Percentiles rank a stretch among this genome's conserved stretches.
These are phyloP conservation scores for Turnera subulata DNA, from an alignment of 345 rosid species.

Conservation along the genomic window DNA sequence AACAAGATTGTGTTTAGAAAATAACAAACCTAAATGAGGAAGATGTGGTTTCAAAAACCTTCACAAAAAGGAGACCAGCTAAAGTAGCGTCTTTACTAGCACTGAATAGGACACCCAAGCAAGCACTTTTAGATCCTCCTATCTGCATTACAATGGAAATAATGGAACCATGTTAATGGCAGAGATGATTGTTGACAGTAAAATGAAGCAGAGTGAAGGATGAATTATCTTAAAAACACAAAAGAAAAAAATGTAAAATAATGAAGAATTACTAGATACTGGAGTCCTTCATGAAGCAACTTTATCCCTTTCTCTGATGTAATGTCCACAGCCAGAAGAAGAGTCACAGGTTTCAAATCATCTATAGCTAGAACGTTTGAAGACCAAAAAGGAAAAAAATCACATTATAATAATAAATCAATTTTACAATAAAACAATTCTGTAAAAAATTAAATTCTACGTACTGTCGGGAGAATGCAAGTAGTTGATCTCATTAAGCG, in stretches of 20 bases:
- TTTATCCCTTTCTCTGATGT: slow-evolving; percentile 71
- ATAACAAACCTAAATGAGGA: slow-evolving; percentile 67
- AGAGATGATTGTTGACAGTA: slow-evolving; percentile 2
- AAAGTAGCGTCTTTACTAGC: slow-evolving; percentile 46
- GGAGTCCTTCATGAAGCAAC: slow-evolving; percentile 81
- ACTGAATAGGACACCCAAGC: slow-evolving; percentile 75
- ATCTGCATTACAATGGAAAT: slow-evolving; percentile 47
- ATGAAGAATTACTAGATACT: slow-evolving; percentile 61
- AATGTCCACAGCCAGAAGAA: slow-evolving; percentile 84
- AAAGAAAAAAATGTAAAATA: background rate
- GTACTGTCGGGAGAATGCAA: slow-evolving; percentile 88
- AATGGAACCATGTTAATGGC: slow-evolving; percentile 25
- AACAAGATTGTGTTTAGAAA: slow-evolving; percentile 9
- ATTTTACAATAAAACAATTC: background rate
- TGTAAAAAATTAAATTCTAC: slow-evolving; percentile 19
- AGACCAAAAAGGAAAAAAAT: slow-evolving; percentile 11
- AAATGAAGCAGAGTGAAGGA: background rate
- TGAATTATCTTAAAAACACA: background rate
- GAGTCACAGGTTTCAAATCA: slow-evolving; percentile 92
- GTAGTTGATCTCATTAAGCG: slow-evolving; percentile 62
- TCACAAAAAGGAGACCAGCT: slow-evolving; percentile 55
- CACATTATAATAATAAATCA: background rate
- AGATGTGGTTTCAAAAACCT: slow-evolving; percentile 61
- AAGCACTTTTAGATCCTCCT: slow-evolving; percentile 74
- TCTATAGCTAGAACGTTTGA: slow-evolving; percentile 57